Conservation (phyloP, 2,329 filamentous ascomycete species). For the Aspergillus puulaauensis region DNA sequence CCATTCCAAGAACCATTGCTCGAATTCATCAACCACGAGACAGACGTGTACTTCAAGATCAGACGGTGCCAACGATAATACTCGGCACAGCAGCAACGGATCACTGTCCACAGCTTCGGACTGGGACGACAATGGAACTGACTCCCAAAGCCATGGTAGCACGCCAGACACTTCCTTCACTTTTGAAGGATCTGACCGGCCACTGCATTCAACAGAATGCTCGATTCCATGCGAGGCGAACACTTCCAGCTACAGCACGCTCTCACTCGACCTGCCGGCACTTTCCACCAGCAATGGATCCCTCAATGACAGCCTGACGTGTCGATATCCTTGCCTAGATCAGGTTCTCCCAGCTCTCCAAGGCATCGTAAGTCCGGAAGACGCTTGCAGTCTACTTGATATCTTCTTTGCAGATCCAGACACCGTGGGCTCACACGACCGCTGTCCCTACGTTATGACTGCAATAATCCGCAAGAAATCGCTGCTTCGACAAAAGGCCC, state of each 20-base stretch:
- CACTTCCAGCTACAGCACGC: not conserved
- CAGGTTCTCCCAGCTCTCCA: constrained; percentile 42
- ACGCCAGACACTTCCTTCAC: no score
- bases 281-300: not conserved
- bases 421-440: constrained; percentile 42
- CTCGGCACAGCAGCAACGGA: not conserved
- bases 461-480: constrained; percentile 49
- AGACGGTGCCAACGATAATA: not conserved
- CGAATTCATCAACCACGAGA: no score
- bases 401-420: constrained; percentile 44
- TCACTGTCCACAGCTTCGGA: not conserved
- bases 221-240: no score
- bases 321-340: constrained; percentile 41
- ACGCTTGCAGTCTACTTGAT: constrained; percentile 51
- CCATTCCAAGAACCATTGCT: no score
- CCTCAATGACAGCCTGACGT: not conserved
- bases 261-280: not conserved
- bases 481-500: constrained; percentile 41
- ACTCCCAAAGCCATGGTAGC: not conserved
- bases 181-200: no score
- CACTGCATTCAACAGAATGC: no score
- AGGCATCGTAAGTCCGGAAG: constrained; percentile 38
- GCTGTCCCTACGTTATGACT: constrained; percentile 51
- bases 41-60: not conserved
- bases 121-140: not conserved